Evolutionary conservation across 1,139 yeast species (phyloP).

Genomic region (Candida pseudoviswanathii): DNA sequence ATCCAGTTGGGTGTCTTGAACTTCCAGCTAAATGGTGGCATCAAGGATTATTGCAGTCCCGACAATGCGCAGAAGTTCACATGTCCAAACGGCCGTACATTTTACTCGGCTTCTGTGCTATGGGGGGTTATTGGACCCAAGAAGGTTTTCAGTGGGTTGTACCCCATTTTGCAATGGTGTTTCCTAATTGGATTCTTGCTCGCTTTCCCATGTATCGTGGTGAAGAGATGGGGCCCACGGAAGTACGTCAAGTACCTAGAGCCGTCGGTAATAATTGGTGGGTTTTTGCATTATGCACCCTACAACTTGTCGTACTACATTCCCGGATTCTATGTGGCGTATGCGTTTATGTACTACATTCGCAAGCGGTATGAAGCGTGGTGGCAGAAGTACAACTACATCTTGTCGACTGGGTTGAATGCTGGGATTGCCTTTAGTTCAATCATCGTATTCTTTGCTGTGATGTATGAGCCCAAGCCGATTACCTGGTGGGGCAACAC

Average conservation of each 20-base stretch:
- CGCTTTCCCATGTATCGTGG: conserved; percentile 43
- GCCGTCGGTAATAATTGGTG: conserved; percentile 46
- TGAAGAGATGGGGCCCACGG: conserved; percentile 40
- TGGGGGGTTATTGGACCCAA: conserved; percentile 76
- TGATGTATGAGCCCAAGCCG: conserved; percentile 40
- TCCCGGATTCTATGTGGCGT: conserved; percentile 43
- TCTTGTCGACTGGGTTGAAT: conserved; percentile 50
- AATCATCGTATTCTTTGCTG: conserved; percentile 55
- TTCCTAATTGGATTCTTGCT: conserved; percentile 57
- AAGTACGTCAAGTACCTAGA: conserved; percentile 34
- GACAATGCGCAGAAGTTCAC: conserved; percentile 46
- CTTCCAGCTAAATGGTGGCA: conserved; percentile 52
- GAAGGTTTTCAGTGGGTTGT: conserved; percentile 50
- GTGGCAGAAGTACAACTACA: conserved; percentile 63
- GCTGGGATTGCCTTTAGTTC: conserved; percentile 57
- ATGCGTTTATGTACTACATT: conserved; percentile 48
- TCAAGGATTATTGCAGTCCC: conserved; percentile 48
- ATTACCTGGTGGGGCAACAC: conserved; percentile 63
- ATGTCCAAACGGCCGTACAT: conserved; percentile 53
- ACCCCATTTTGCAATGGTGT: conserved; percentile 51
- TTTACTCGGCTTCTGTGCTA: conserved; percentile 55
- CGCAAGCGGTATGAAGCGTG: conserved; percentile 45
- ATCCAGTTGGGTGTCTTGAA: conserved; percentile 55
- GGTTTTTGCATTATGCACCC: conserved; percentile 47
- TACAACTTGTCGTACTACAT: conserved; percentile 50